Base-by-base conservation (phyloP, 345 rosid genomes). In the Citrus mangshanensis region DNA sequence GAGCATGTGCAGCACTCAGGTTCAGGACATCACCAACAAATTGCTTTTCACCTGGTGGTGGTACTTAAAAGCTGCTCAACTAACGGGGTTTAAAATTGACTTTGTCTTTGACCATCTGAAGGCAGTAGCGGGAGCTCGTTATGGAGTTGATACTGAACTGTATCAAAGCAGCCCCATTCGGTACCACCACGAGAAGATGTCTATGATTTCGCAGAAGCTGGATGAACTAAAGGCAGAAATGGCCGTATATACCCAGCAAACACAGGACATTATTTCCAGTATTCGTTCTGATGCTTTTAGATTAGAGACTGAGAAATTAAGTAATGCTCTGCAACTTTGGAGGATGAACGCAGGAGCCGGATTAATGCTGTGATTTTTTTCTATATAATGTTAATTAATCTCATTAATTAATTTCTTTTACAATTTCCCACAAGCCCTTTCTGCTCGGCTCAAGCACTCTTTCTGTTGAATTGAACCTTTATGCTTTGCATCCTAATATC, bases 361-460 rank as follows among this genome's bases (percentile, higher is more conserved):
- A 59, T 59, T 59, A 25, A 24, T 59, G 24, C 24, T 9, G 46
- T 40, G 46, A 40, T 40, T 9, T 40, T 40, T 40, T 0, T 40
- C 46, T 40, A 2, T 0, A 9, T 9, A 40, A 0, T 40, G 46
- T 40, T 9, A 0, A 38, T 2, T 8, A 8, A 8, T 38, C 42
- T 38, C 42, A 38, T 38, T 38, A 38, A 8, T 38, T 38, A 38
- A 38, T 8, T 38, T 38, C 42, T 38, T 38, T 38, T 38, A 0
- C 42, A 38, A 38, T 38, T 38, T 38, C 42, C 42, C 42, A 38
- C 2, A 8, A 38, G 42, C 10, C 10, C 42, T 38, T 38, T 8
- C 10, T 3, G 42, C 10, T 7, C 2, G 42, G 42, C 10, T 38
- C 42, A 8, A 38, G 42, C 0, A 8, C 2, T 38, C 0, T 38